phyloP scores from a whole-genome alignment of 2,329 filamentous ascomycete genomes.

The Aureobasidium mangrovei region DNA sequence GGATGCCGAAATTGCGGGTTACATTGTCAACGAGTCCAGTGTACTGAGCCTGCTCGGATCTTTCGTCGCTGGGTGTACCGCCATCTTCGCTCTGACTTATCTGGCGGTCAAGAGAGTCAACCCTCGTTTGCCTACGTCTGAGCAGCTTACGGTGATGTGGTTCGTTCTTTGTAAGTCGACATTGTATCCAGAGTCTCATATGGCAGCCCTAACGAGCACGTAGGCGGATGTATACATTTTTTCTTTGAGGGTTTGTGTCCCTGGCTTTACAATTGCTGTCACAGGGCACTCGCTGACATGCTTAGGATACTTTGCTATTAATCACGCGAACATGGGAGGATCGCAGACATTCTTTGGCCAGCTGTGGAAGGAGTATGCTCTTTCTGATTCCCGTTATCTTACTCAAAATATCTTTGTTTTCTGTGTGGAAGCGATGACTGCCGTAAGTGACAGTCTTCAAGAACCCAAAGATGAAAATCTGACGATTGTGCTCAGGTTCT shows the following conservation, averaged over 20 bases:
- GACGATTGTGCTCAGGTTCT: constrained; percentile 34
- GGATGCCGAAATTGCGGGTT: constrained; percentile 52
- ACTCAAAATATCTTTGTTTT: constrained; percentile 74
- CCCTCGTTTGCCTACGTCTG: constrained; percentile 44
- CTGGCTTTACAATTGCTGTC: background rate
- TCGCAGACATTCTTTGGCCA: constrained; percentile 70
- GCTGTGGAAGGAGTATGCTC: constrained; percentile 86
- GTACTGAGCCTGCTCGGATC: constrained; percentile 50
- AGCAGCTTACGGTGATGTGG: constrained; percentile 60
- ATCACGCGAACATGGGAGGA: constrained; percentile 56
- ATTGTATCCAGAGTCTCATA: background rate
- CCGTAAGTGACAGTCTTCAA: constrained; percentile 42
- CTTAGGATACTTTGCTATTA: constrained; percentile 63
- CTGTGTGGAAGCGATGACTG: constrained; percentile 78
- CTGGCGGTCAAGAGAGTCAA: constrained; percentile 44
- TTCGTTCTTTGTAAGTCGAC: constrained; percentile 61
- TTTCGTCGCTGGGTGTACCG: constrained; percentile 49
- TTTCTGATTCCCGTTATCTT: constrained; percentile 80
- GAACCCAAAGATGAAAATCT: background rate
- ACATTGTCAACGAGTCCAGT: constrained; percentile 56
- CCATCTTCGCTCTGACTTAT: constrained; percentile 51
- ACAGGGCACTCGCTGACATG: background rate
- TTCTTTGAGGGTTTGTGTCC: constrained; percentile 62
- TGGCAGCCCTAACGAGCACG: background rate
- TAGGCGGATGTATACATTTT: constrained; percentile 62